Percentiles rank a stretch among this genome's conserved stretches.
Conservation (phyloP, 169 alveolate genomes). For the Plasmodium falciparum region DNA sequence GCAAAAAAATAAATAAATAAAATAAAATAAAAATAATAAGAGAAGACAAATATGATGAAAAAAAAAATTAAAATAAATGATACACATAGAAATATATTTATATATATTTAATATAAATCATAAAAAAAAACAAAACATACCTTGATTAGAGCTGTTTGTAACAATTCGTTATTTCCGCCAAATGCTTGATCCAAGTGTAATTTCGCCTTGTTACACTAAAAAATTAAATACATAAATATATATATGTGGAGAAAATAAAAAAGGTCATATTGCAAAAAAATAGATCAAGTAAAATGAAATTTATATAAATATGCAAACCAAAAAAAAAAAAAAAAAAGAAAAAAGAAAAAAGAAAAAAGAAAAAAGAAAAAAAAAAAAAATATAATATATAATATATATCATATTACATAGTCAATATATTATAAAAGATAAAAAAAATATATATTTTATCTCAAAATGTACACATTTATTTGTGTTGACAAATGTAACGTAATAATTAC, state of each 20-base stretch:
- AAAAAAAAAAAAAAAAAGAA: slow-evolving; percentile 3
- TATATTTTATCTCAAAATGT: neutral
- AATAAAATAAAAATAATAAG: slow-evolving; percentile 15
- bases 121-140: slow-evolving; percentile 34
- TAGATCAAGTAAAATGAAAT: neutral
- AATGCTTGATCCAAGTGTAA: slow-evolving; percentile 88
- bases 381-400: neutral
- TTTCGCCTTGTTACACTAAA: slow-evolving; percentile 87
- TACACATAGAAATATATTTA: neutral
- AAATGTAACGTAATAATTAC: neutral
- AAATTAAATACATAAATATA: neutral
- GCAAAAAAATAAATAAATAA: too few relatives aligned
- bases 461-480: neutral
- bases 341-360: neutral
- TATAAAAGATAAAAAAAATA: neutral
- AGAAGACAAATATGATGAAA: neutral
- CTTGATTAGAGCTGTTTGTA: slow-evolving; percentile 82
- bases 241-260: neutral
- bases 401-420: neutral
- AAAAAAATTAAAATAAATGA: neutral
- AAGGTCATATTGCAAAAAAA: neutral
- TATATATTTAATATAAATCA: neutral
- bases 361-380: neutral
- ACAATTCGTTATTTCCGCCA: slow-evolving; percentile 87
- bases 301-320: neutral